A percentile compares a stretch with the other conserved stretches of the same genome.
These are phyloP conservation scores for Batkoa obscura DNA, from an alignment of 371 early-diverging fungal genomes.

Conservation along the genomic window DNA sequence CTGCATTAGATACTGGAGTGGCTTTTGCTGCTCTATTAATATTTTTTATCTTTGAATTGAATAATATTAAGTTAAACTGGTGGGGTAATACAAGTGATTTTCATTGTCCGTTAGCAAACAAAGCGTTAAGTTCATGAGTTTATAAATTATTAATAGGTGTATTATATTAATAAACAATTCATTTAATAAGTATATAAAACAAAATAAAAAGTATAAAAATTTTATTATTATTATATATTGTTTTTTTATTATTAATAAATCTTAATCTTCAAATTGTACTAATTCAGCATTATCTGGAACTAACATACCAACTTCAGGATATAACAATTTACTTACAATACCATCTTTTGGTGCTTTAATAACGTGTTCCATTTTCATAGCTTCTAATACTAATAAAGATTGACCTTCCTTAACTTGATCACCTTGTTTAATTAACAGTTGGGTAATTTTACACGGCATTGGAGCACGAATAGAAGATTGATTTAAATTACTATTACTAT, in stretches of 20 bases:
- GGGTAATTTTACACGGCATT: conserved; percentile 92
- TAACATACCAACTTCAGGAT: conserved; percentile 67
- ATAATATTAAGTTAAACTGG: neutral
- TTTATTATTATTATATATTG: too few species aligned
- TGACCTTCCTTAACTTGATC: conserved; percentile 67
- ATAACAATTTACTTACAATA: conserved; percentile 38
- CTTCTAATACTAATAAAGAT: conserved; percentile 72
- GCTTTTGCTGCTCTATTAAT: neutral
- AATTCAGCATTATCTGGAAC: conserved; percentile 72
- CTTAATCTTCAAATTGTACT: conserved; percentile 38
- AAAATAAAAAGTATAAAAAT: too few species aligned
- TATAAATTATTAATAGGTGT: too few species aligned
- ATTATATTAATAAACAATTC: too few species aligned
- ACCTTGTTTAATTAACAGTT: conserved; percentile 61
- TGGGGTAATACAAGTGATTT: neutral
- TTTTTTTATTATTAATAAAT: too few species aligned
- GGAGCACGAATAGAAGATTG: conserved; percentile 46
- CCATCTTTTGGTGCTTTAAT: conserved; percentile 71
- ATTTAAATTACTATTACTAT: too few species aligned
- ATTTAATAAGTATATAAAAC: too few species aligned
- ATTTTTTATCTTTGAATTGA: neutral
- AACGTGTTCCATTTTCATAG: conserved; percentile 97
- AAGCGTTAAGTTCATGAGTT: too few species aligned
- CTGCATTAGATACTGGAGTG: conserved; percentile 17
- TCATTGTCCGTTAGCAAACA: neutral